Base-by-base conservation (phyloP, 768 basidiomycete species). In the Pulveroboletus sp. region DNA sequence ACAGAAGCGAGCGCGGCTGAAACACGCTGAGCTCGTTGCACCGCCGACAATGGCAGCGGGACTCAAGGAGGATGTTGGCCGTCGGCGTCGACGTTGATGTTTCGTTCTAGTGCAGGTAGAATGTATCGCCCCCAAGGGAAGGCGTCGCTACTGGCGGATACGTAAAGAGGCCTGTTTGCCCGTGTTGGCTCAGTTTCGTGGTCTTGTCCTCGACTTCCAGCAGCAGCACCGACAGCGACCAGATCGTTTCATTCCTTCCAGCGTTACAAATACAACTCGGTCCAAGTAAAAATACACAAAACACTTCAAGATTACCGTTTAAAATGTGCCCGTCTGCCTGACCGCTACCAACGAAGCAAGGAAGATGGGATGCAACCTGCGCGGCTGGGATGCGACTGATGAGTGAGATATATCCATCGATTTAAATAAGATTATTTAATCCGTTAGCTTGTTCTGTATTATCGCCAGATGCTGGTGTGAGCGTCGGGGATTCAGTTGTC, bases 241-340 rank as follows among this genome's bases (percentile, higher is more conserved):
- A n/a, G 21, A 21, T 31, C 11, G 24, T 14, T 39, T 13, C 39
- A 49, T 52, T 50, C 32, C 8, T 36, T 27, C 10, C 13, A 9
- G 32, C 4, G 47, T 47, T 63, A 63, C 54, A 59, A 43, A 62
- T 63, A 65, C 62, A 63, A 43, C 43, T 33, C 17, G 24, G 10
- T 46, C 30, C 39, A 49, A n/a, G 49, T 58, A 59, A 40, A 58
- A 52, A 64, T 64, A 63, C 59, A 64, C 26, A 36, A 44, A 39
- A 39, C 45, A 17, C 30, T n/a, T 27, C 43, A 39, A 43, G 46
- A 13, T 42, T 38, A 39, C 50, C 47, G n/a, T 35, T 37, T 43
- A 44, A 26, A 43, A 48, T 17, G 30, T 55, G 41, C 51, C 32
- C 44, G 39, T 40, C 35, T 44, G 45, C 40, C 44, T 40, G 21